Base-by-base conservation (phyloP, 2,329 filamentous ascomycete species). In the Microthyrium microscopicum region DNA sequence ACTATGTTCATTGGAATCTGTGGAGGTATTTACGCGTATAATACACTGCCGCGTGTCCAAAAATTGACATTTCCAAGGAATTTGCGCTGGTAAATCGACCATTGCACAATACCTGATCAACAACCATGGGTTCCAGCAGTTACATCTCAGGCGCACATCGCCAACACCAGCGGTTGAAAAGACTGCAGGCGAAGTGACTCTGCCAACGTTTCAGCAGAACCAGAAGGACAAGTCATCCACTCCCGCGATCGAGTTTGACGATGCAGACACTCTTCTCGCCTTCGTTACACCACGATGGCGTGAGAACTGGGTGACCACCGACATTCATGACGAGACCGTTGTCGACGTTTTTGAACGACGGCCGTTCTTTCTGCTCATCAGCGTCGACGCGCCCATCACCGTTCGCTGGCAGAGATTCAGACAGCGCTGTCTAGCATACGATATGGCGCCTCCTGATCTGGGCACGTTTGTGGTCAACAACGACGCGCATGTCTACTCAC, bases 311-410 rank as follows among this genome's bases (percentile, higher is more conserved):
- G 82, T 95, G 12, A 89, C 77, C 3, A 89, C 79, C 3, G 77
- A 89, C 49, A 74, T 94, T 41, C 71, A 74, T 58, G 72, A 75
- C 43, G 77, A 84, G 44, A 53, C 55, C 3, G 68, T 77, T 5
- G 68, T 93, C 4, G 81, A 94, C 45, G 66, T 73, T 17, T 72
- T 94, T 32, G 60, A 75, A 39, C 68, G 76, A 15, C 71, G 89
- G 5, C 89, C 89, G 1, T 94, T 93, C 61, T 95, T 95, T 62
- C 68, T 98, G 31, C 70, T 95, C 21, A 64, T 98, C 48, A 87
- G 82, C 52, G 74, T 95, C 30, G 87, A 95, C 54, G 87, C 85
- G 4, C 89, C 89, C 2, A 66, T 94, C 29, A 78, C 70, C 31
- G 63, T 87, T 28, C 77, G 89, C 33, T 94, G 82, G 80, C 66